phyloP scores from a whole-genome alignment of 2,329 filamentous ascomycete genomes.

The Raffaelea albimanens region DNA sequence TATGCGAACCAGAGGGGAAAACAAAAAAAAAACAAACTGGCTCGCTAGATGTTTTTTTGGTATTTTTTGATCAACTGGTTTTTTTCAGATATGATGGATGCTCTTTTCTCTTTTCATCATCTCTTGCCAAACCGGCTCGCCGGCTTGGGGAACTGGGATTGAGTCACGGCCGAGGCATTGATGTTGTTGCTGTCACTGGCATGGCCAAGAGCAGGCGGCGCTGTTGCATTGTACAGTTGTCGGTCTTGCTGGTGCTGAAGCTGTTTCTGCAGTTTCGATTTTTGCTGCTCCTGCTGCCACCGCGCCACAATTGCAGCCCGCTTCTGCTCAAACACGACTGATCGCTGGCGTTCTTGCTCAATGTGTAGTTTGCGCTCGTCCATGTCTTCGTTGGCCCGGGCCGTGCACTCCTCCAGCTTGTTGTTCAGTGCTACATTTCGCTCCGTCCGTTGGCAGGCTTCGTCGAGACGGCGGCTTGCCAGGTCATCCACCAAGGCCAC shows the following conservation, averaged over 20 bases:
- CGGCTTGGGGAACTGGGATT: no score
- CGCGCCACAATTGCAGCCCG: slow-evolving; percentile 32
- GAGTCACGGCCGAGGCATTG: no score
- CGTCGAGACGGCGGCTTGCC: slow-evolving; percentile 37
- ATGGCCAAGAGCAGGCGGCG: no score
- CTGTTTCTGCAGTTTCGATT: neutral
- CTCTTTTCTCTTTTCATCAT: no score
- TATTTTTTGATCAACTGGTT: no score
- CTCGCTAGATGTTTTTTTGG: no score
- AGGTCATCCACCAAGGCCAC: slow-evolving; percentile 26
- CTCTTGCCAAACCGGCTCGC: no score
- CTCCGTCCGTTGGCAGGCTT: slow-evolving; percentile 35
- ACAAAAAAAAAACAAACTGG: no score
- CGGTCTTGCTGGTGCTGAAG: neutral
- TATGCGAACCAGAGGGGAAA: no score
- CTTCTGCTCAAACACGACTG: slow-evolving; percentile 37
- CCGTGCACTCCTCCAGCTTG: slow-evolving; percentile 30
- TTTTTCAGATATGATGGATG: no score
- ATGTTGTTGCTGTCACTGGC: no score
- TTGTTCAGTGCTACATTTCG: slow-evolving; percentile 29
- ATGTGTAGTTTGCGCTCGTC: slow-evolving; percentile 30
- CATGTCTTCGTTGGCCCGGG: slow-evolving; percentile 35
- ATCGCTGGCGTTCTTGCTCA: slow-evolving; percentile 38
- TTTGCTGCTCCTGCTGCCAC: neutral
- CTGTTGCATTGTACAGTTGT: neutral